Evolutionary conservation across 176 grass and related monocot genomes (phyloP).

Genomic region (Cenchrus americanus): DNA sequence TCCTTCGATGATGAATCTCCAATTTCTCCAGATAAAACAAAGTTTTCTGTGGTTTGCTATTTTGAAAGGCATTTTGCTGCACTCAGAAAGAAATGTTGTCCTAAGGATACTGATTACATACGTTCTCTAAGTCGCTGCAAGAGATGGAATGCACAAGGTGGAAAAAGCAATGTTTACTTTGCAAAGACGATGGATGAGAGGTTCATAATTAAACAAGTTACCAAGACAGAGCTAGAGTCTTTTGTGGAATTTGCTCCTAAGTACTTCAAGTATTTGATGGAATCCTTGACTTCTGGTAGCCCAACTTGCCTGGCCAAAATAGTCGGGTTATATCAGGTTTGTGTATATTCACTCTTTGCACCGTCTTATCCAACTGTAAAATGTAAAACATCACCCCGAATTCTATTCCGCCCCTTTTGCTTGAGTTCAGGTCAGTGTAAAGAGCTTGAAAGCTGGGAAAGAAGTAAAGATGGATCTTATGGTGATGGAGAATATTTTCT

Average conservation of each 20-base stretch:
- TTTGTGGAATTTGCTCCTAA: slow-evolving; percentile 86
- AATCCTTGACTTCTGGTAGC: slow-evolving; percentile 70
- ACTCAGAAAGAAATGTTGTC: slow-evolving; percentile 78
- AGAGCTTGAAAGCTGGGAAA: slow-evolving; percentile 70
- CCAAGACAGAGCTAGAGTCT: slow-evolving; percentile 88
- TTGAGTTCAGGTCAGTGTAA: slow-evolving; percentile 73
- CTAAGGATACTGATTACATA: slow-evolving; percentile 82
- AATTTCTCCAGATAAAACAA: slow-evolving; percentile 75
- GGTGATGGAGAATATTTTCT: slow-evolving; percentile 99
- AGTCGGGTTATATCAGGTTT: slow-evolving; percentile 95
- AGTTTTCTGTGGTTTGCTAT: slow-evolving; percentile 90
- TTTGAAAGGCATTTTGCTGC: slow-evolving; percentile 84
- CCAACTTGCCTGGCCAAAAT: slow-evolving; percentile 92
- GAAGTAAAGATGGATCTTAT: slow-evolving; percentile 91
- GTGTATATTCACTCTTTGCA: background rate
- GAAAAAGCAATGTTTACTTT: slow-evolving; percentile 99
- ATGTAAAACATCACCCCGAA: slow-evolving; percentile 18
- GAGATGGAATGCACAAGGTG: slow-evolving; percentile 91
- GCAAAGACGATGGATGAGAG: slow-evolving; percentile 94
- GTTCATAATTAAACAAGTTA: slow-evolving; percentile 96
- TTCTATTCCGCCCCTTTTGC: slow-evolving; percentile 26
- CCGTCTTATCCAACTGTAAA: slow-evolving; percentile 11
- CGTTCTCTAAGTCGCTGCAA: slow-evolving; percentile 92
- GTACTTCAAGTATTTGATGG: slow-evolving; percentile 87
- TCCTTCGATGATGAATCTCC: slow-evolving; percentile 82